Evolutionary conservation across 805 yeast genomes (phyloP).

Genomic region (Yarrowia hollandica): DNA sequence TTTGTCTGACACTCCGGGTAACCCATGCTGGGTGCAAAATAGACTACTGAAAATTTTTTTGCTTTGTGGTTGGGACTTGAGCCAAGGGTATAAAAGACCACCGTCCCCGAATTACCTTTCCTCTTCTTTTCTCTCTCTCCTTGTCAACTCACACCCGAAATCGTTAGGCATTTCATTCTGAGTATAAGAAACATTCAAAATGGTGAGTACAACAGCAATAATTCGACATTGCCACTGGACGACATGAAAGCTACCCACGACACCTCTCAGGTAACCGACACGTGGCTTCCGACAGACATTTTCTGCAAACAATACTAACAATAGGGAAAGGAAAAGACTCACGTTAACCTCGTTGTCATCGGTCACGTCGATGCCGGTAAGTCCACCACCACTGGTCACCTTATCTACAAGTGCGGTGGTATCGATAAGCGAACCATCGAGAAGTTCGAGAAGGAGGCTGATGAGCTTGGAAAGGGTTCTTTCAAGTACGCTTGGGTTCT

Average conservation of each 20-base stretch:
- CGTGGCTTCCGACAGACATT: no score
- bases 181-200: slow-evolving; percentile 35
- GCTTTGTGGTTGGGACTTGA: background rate
- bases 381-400: slow-evolving; percentile 99
- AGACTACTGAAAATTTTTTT: slow-evolving; percentile 30
- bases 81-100: slow-evolving; percentile 32
- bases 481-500: slow-evolving; percentile 98
- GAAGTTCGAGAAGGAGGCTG: slow-evolving; percentile 98
- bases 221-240: background rate
- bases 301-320: background rate
- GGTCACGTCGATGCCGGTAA: slow-evolving; percentile 99
- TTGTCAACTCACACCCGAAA: slow-evolving; percentile 47
- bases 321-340: slow-evolving; percentile 92
- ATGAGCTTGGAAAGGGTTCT: slow-evolving; percentile 95
- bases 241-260: background rate
- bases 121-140: slow-evolving; percentile 39
- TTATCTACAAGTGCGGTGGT: slow-evolving; percentile 98
- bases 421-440: slow-evolving; percentile 98
- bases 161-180: slow-evolving; percentile 45
- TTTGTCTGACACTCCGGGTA: slow-evolving; percentile 30
- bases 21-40: slow-evolving; percentile 18
- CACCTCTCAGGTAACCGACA: background rate
- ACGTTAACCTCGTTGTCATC: slow-evolving; percentile 99
- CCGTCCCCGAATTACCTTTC: slow-evolving; percentile 30
- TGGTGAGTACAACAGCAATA: slow-evolving; percentile 31